Percentiles rank a stretch among this genome's conserved stretches.
phyloP scores from a whole-genome alignment of 2,329 filamentous ascomycete genomes.

The Colletotrichum orbiculare region DNA sequence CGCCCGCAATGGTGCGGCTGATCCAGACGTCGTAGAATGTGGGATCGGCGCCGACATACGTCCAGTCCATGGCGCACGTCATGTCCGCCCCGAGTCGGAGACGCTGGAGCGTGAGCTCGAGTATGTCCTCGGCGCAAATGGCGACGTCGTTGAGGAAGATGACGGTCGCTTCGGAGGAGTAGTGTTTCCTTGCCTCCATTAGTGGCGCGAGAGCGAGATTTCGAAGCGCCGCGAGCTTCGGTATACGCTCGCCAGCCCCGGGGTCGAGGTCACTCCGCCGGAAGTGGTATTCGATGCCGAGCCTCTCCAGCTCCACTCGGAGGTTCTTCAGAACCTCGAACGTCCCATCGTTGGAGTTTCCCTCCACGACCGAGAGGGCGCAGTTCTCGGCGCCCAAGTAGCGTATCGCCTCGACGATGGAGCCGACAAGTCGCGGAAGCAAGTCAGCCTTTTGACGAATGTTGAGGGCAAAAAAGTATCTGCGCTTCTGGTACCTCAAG shows the following conservation, averaged over 20 bases:
- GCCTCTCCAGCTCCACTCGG: slow-evolving; percentile 48
- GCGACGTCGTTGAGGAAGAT: slow-evolving; percentile 67
- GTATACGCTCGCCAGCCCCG: slow-evolving; percentile 55
- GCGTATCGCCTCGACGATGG: slow-evolving; percentile 59
- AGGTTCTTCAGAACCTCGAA: slow-evolving; percentile 59
- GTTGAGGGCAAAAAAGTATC: slow-evolving; percentile 65
- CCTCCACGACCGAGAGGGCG: slow-evolving; percentile 66
- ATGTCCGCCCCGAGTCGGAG: slow-evolving; percentile 61
- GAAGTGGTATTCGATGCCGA: slow-evolving; percentile 56
- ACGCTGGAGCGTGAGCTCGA: slow-evolving; percentile 58
- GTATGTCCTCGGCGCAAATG: slow-evolving; percentile 64
- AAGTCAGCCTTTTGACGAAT: slow-evolving; percentile 56
- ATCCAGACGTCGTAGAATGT: slow-evolving; percentile 69
- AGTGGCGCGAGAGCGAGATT: slow-evolving; percentile 64
- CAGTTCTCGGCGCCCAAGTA: slow-evolving; percentile 63
- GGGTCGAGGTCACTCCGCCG: slow-evolving; percentile 57
- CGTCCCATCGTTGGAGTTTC: slow-evolving; percentile 65
- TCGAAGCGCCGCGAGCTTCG: slow-evolving; percentile 59
- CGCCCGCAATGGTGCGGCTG: slow-evolving; percentile 61
- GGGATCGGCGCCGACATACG: slow-evolving; percentile 52
- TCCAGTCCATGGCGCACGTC: slow-evolving; percentile 71
- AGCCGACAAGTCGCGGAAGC: slow-evolving; percentile 63
- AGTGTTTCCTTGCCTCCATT: slow-evolving; percentile 39
- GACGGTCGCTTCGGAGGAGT: slow-evolving; percentile 51
- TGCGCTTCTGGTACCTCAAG: slow-evolving; percentile 30